phyloP scores from a whole-genome alignment of 768 basidiomycete species.

The Filobasidium floriforme region DNA sequence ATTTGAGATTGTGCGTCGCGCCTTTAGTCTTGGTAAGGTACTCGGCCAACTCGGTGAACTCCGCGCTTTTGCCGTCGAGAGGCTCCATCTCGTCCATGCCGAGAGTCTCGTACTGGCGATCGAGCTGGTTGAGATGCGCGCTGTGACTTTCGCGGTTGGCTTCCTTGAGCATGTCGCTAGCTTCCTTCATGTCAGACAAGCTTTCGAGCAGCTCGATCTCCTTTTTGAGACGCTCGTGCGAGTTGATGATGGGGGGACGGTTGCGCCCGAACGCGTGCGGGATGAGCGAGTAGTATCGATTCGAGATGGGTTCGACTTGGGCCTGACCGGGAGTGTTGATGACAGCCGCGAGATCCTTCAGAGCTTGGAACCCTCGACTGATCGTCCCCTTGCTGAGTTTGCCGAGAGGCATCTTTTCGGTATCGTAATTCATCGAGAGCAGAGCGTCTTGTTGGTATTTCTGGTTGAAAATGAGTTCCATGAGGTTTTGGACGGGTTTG shows the following conservation, averaged over 20 bases:
- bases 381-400: constrained; percentile 3
- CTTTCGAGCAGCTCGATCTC: not conserved
- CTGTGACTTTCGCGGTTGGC: not conserved
- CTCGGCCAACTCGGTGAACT: not conserved
- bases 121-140: not conserved
- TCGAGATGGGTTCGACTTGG: not conserved
- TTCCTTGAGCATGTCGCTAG: not conserved
- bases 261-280: not conserved
- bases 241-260: not conserved
- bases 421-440: not conserved
- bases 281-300: not conserved
- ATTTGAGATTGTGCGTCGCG: not conserved
- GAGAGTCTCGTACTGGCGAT: not conserved
- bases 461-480: not conserved
- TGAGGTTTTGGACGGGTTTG: not conserved
- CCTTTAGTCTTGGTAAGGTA: not conserved
- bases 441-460: constrained; percentile 1
- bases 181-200: constrained; percentile 2
- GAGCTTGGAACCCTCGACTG: not conserved
- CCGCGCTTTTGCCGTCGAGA: not conserved
- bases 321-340: not conserved
- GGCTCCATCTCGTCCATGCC: constrained; percentile 1
- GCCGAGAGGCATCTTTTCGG: not conserved
- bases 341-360: not conserved
- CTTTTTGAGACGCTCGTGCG: not conserved